Evolutionary conservation across 2,329 filamentous ascomycete species (phyloP).

Genomic region (Chaetomiaceae sp.): DNA sequence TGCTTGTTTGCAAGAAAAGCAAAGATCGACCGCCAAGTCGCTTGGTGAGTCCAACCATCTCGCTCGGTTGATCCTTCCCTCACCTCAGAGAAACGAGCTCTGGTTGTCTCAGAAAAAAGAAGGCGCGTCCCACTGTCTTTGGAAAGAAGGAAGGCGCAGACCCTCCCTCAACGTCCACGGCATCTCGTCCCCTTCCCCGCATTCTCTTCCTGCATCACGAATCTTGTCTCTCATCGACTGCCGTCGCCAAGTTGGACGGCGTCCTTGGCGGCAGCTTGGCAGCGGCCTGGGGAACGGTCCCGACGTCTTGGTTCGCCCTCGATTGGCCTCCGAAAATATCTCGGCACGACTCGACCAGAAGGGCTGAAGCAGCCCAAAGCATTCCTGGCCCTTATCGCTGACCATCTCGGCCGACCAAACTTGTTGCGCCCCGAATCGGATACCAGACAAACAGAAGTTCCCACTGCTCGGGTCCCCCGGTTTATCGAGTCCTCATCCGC

Average conservation of each 20-base stretch:
- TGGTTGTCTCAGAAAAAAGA: not conserved
- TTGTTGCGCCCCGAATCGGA: not conserved
- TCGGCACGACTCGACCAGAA: constrained; percentile 6
- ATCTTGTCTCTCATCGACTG: constrained; percentile 8
- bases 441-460: no score
- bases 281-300: constrained; percentile 6
- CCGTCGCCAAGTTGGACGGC: constrained; percentile 20
- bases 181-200: not conserved
- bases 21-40: constrained; percentile 10
- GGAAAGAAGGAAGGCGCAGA: not conserved
- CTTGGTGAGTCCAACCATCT: not conserved
- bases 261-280: constrained; percentile 18
- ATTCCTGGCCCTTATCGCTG: not conserved
- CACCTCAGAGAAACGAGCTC: not conserved
- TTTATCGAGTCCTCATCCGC: no score
- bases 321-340: constrained; percentile 12
- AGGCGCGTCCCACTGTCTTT: not conserved
- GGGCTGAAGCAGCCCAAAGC: not conserved
- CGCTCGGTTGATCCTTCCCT: not conserved
- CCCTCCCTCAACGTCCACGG: not conserved
- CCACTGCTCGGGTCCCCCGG: no score
- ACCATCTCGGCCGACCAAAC: not conserved
- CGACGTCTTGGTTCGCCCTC: constrained; percentile 13
- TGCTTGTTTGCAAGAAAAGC: not conserved
- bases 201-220: not conserved